Evolutionary conservation across 495 filamentous ascomycete genomes (phyloP).

Genomic region (Sabuloglossum arenarium): DNA sequence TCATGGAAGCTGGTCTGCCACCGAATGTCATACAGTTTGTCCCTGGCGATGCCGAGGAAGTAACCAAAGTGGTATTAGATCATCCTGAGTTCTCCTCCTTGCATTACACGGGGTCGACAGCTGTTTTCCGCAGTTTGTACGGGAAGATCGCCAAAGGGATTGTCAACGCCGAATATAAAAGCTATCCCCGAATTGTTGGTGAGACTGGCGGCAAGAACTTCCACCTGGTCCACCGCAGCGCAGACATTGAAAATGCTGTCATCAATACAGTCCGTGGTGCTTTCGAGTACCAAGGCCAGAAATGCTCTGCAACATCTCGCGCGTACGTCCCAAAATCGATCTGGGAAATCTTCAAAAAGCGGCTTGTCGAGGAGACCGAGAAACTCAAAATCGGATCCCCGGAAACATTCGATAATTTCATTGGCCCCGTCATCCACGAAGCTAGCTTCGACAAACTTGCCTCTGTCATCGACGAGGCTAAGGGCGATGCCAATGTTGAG

Average conservation of each 20-base stretch:
- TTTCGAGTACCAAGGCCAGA: slow-evolving; percentile 83
- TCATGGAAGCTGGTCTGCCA: slow-evolving; percentile 74
- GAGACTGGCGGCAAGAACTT: slow-evolving; percentile 91
- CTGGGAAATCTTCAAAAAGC: slow-evolving; percentile 40
- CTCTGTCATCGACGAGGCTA: slow-evolving; percentile 42
- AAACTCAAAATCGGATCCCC: slow-evolving; percentile 48
- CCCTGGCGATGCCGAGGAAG: slow-evolving; percentile 51
- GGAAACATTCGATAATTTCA: slow-evolving; percentile 44
- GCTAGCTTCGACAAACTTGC: slow-evolving; percentile 50
- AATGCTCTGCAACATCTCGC: slow-evolving; percentile 67
- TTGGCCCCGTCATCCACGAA: slow-evolving; percentile 62
- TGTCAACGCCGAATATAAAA: slow-evolving; percentile 42
- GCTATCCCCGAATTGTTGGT: slow-evolving; percentile 64
- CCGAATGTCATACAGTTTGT: slow-evolving; percentile 67
- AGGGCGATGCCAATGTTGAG: slow-evolving; percentile 39
- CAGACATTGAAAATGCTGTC: slow-evolving; percentile 55
- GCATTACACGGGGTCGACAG: slow-evolving; percentile 65
- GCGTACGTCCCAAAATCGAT: slow-evolving; percentile 52
- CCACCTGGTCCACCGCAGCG: slow-evolving; percentile 56
- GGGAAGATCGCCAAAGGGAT: slow-evolving; percentile 48
- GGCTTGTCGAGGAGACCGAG: slow-evolving; percentile 41
- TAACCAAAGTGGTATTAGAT: slow-evolving; percentile 44
- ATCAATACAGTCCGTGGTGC: slow-evolving; percentile 67
- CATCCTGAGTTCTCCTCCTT: slow-evolving; percentile 55
- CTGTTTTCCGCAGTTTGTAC: slow-evolving; percentile 59